Evolutionary conservation across 768 basidiomycete genomes (phyloP).

Genomic region (Glaciozyma martinii): DNA sequence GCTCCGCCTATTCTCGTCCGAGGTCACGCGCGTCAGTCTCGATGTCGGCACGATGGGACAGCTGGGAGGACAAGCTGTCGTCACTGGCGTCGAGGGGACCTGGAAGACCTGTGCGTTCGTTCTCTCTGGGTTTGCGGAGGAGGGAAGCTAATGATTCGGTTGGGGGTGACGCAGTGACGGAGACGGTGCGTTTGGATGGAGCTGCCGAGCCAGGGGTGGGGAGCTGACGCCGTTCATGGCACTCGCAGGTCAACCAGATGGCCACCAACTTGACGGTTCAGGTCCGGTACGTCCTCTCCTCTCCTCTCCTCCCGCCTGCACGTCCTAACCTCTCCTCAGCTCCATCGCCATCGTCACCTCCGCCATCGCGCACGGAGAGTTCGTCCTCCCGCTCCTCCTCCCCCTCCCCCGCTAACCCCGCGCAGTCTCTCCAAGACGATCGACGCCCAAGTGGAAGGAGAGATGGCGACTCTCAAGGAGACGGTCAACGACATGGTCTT

Average conservation of each 20-base stretch:
- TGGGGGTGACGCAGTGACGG: slow-evolving; percentile 12
- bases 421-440: slow-evolving; percentile 43
- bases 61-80: slow-evolving; percentile 49
- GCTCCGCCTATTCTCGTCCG: slow-evolving; percentile 75
- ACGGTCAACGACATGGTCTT: slow-evolving; percentile 78
- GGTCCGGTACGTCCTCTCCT: slow-evolving; percentile 29
- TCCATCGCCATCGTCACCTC: slow-evolving; percentile 39
- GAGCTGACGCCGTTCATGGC: neutral
- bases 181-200: slow-evolving; percentile 23
- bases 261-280: slow-evolving; percentile 35
- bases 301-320: neutral
- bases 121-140: neutral
- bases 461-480: slow-evolving; percentile 45
- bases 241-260: slow-evolving; percentile 30
- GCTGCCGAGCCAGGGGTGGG: no score
- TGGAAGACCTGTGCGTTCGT: slow-evolving; percentile 49
- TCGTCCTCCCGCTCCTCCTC: neutral
- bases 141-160: neutral
- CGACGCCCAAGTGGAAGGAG: slow-evolving; percentile 45
- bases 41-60: slow-evolving; percentile 50
- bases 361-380: slow-evolving; percentile 31
- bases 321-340: neutral
- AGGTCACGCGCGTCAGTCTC: slow-evolving; percentile 50
- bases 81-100: slow-evolving; percentile 45
- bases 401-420: neutral